Conservation (phyloP, 768 basidiomycete genomes). For the Ramaria rubella region DNA sequence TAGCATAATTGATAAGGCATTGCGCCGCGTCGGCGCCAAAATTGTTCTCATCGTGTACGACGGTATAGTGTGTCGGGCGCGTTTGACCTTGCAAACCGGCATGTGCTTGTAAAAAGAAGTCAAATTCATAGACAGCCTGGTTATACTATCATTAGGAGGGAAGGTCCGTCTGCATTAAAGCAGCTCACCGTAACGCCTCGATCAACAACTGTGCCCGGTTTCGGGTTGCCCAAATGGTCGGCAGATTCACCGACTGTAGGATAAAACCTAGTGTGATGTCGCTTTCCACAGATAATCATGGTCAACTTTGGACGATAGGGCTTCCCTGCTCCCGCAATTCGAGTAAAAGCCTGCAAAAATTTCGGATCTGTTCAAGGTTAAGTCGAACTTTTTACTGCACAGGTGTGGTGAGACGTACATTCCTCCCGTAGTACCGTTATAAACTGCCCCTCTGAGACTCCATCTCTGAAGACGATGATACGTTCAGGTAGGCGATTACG, state of each 20-base stretch:
- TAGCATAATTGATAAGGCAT: slow-evolving; percentile 58
- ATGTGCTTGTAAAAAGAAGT: slow-evolving; percentile 60
- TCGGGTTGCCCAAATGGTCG: slow-evolving; percentile 67
- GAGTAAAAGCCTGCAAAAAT: slow-evolving; percentile 55
- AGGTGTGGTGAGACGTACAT: not conserved
- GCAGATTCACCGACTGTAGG: slow-evolving; percentile 43
- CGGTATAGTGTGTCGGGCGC: slow-evolving; percentile 70
- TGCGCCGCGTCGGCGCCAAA: slow-evolving; percentile 70
- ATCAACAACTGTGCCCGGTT: slow-evolving; percentile 76
- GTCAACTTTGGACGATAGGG: slow-evolving; percentile 58
- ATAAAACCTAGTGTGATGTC: slow-evolving; percentile 58
- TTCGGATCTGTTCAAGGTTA: not conserved
- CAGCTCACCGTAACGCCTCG: slow-evolving; percentile 54
- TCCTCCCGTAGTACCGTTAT: not conserved
- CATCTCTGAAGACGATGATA: slow-evolving; percentile 71
- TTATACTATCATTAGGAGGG: not conserved
- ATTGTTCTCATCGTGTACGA: slow-evolving; percentile 70
- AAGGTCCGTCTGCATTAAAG: not conserved
- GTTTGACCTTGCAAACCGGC: slow-evolving; percentile 66
- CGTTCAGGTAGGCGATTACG: slow-evolving; percentile 51
- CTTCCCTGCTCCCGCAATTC: slow-evolving; percentile 35
- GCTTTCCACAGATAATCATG: slow-evolving; percentile 78
- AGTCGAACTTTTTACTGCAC: too few species aligned
- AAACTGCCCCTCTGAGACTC: slow-evolving; percentile 61
- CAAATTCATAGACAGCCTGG: slow-evolving; percentile 46